Evolutionary conservation across 2,329 filamentous ascomycete genomes (phyloP), one percentile per base, ranked within the genome.

Genomic region (Cephalotrichum gorgonifer): DNA sequence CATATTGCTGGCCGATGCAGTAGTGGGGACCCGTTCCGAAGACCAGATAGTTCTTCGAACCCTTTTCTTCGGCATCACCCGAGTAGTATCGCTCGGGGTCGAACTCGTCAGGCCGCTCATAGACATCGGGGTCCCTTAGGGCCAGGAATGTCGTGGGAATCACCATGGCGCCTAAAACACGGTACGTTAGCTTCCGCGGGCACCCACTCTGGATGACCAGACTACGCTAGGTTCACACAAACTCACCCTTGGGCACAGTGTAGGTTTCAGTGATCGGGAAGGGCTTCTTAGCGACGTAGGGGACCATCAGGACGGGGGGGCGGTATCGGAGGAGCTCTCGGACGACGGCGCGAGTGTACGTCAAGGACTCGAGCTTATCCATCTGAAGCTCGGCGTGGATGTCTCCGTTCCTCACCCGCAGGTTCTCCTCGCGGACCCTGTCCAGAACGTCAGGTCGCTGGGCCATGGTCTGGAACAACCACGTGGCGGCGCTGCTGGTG

Each of bases 11-110:
- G 47, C 91, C 93, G 31, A 97, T 76, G 66, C 93, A 98, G 74
- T 97, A 95, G 70, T 97, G 93, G 58, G 93, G 88, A 7, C 93
- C 93, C 17, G 87, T 90, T 60, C 93, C 93, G 59, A 98, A 97
- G 17, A 97, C 90, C 47, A 98, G 77, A 75, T 84, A 97, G 74
- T 97, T 98, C 83, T 96, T 97, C 62, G 83, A 72, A 33, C 81
- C 81, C 70, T 83, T 85, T 65, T 85, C 81, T 67, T 95, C 90
- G 12, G 91, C 93, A 58, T 90, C 86, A 52, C 91, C 93, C 2
- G 78, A 79, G 65, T 91, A 91, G 80, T 93, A 97, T 58, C 91
- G 81, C 56, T 96, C 89, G 2, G 91, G 91, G 60, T 95, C 85
- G 63, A 89, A 97, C 39, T 76, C 74, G 60, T 97, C 91, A 2